Evolutionary conservation across 768 basidiomycete genomes (phyloP), one percentile per base, ranked within the genome.

Genomic region (Rhizopogon vulgaris): DNA sequence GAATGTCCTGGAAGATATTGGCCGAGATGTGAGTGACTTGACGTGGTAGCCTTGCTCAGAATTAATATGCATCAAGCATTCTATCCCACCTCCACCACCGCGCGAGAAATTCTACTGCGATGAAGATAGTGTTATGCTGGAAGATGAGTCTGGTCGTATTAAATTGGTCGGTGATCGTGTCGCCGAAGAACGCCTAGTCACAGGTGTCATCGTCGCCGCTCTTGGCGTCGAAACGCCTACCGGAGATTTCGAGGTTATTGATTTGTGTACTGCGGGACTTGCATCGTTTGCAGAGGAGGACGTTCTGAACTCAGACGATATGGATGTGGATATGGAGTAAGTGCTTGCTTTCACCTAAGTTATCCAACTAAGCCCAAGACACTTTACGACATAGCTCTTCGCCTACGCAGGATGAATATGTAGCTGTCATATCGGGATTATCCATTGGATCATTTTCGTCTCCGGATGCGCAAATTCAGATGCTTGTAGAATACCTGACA

Each of bases 101-200:
- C 73, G 75, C 46, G 62, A 72, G 4, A 95, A 94, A 66, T 85
- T 87, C 62, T 80, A 77, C 61, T 94, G 92, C 1, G 68, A 73
- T 0, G 80, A 84, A 38, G 96, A 99, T 62, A 79, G 72, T 53
- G 69, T 94, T 27, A 91, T 91, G 83, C 75, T 99, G 0, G 96
- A 99, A 69, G 96, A 99, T 65, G 96, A 98, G 69, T 91, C 88
- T 2, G 96, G 96, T 0, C 82, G 96, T 30, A 87, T 99, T 38
- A 78, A 79, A 41, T 80, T 99, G 14, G 89, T 94, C 0, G 96
- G 96, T 5, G 79, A 84, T 5, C 72, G 71, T 32, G 69, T 97
- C 38, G 68, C 73, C 27, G 74, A 75, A 14, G 79, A 80, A 8
- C 71, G 72, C 41, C 71, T 96, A 15, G 91, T 97, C 4, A 98